Percentiles rank a stretch among this genome's conserved stretches.
These are phyloP conservation scores for Sporisorium exsertum DNA, from an alignment of 1,284 basidiomycete genomes.

Conservation along the genomic window DNA sequence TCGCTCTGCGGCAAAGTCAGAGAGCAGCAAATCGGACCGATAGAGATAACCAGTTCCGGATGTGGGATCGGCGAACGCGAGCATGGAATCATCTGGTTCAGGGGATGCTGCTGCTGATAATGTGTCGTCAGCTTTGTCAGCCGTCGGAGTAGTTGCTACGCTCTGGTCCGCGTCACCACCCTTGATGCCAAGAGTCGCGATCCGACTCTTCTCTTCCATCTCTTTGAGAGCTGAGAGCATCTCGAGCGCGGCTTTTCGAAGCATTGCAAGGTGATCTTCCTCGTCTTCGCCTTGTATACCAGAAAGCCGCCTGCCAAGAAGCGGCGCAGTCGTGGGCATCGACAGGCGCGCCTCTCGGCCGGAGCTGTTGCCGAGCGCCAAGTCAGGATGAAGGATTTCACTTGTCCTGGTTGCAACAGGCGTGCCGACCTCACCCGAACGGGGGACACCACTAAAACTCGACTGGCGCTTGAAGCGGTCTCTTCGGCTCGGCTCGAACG, in stretches of 20 bases:
- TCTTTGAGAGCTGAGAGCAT: constrained; percentile 79
- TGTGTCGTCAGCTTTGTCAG: background rate
- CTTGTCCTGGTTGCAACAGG: constrained; percentile 17
- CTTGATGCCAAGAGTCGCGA: constrained; percentile 22
- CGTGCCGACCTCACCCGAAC: constrained; percentile 20
- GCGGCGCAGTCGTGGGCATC: background rate
- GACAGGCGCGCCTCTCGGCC: background rate
- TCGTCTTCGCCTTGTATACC: background rate
- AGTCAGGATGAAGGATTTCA: constrained; percentile 22
- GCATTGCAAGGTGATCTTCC: constrained; percentile 75
- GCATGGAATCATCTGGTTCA: constrained; percentile 23
- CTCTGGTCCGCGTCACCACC: background rate
- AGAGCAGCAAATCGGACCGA: constrained; percentile 75
- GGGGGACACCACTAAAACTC: constrained; percentile 43
- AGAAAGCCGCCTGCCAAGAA: background rate
- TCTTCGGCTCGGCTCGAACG: constrained; percentile 28
- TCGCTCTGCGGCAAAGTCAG: constrained; percentile 75
- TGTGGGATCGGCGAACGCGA: background rate
- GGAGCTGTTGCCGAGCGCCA: background rate
- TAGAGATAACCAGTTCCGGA: constrained; percentile 79
- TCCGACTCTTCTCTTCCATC: constrained; percentile 66
- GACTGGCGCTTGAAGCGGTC: constrained; percentile 50
- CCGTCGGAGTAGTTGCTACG: background rate
- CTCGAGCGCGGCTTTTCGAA: constrained; percentile 80
- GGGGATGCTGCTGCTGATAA: background rate